Base-by-base conservation (phyloP, 1,139 yeast species). In the Saccharomycopsis hybrid region DNA sequence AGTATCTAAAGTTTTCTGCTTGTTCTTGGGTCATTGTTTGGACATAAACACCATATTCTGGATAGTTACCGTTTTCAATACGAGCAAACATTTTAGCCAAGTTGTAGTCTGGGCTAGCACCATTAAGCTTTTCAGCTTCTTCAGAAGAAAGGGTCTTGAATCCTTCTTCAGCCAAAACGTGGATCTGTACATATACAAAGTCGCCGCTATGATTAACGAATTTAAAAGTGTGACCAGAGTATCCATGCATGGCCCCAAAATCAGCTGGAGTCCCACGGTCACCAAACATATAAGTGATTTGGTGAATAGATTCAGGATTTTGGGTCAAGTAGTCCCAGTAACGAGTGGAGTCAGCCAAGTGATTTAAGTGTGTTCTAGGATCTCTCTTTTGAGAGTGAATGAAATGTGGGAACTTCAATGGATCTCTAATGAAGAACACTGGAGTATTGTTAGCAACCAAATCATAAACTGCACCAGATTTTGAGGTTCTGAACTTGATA, bases 361-460 rank as follows among this genome's bases (percentile, higher is more conserved):
- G 72, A 55, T 72, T 72, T 60, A 74, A 63, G 59, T 74, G 72
- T 25, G 76, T 72, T 45, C 69, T 69, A 3, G 82, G 82, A 64
- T 73, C 70, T 65, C 92, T 78, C 78, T 84, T 84, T 66, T 84
- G 83, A n/a, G 95, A 84, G 74, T 87, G 95, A 63, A 87, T 86
- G 65, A 87, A 86, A 67, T 82, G 82, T 48, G 95, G 95, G 73
- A 87, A 87, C 73, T 87, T 85, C 53, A 85, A 74, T 55, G 95
- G 95, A 68, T 87, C 92, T 65, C 95, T 78, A 58, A 87, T 73
- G 70, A 87, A 87, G 69, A 87, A 87, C 51, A 87, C 78, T 32
- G 96, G 96, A 42, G 95, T 87, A 74, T 87, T 87, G 76, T 86
- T 87, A 74, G 82, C 85, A 39, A 87, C 96, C 74, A 85, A 82